Conservation (phyloP, 495 filamentous ascomycete genomes). For the Mytilinidion resinicola region DNA sequence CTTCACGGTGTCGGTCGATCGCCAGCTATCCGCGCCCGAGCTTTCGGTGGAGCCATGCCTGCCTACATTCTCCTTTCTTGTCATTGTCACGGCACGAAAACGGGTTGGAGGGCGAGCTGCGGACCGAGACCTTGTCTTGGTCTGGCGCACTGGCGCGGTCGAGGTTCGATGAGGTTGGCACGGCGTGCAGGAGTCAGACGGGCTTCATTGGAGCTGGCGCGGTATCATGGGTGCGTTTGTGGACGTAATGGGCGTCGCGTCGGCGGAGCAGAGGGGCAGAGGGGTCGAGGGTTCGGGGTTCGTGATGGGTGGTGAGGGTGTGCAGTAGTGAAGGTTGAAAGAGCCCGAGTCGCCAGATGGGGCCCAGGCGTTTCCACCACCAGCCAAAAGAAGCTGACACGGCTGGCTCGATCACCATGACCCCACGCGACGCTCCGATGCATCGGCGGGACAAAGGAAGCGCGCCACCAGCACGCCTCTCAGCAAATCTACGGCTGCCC, state of each 20-base stretch:
- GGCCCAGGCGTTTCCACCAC: too few species aligned
- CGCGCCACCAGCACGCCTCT: too few species aligned
- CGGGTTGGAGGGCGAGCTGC: conserved; percentile 3
- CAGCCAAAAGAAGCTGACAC: too few species aligned
- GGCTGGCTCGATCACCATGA: too few species aligned
- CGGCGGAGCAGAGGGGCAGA: too few species aligned
- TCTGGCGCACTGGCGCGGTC: conserved; percentile 5
- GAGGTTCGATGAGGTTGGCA: conserved; percentile 3
- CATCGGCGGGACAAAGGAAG: too few species aligned
- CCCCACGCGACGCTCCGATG: too few species aligned
- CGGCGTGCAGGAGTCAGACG: neutral
- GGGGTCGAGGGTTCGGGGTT: neutral
- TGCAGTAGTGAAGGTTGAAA: too few species aligned
- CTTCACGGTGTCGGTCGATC: conserved; percentile 54
- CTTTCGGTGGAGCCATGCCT: conserved; percentile 59
- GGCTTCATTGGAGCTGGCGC: conserved; percentile 3
- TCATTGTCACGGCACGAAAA: conserved; percentile 40
- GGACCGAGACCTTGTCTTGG: neutral
- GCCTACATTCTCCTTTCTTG: conserved; percentile 48
- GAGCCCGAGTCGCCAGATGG: too few species aligned
- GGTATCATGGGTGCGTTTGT: neutral
- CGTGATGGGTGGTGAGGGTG: neutral
- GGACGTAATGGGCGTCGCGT: neutral
- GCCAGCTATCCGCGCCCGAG: conserved; percentile 53
- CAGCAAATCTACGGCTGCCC: too few species aligned